Percentiles rank a stretch among this genome's conserved stretches.
Evolutionary conservation across 73 alveolate species (phyloP).

Genomic region (Blepharisma japonicum): DNA sequence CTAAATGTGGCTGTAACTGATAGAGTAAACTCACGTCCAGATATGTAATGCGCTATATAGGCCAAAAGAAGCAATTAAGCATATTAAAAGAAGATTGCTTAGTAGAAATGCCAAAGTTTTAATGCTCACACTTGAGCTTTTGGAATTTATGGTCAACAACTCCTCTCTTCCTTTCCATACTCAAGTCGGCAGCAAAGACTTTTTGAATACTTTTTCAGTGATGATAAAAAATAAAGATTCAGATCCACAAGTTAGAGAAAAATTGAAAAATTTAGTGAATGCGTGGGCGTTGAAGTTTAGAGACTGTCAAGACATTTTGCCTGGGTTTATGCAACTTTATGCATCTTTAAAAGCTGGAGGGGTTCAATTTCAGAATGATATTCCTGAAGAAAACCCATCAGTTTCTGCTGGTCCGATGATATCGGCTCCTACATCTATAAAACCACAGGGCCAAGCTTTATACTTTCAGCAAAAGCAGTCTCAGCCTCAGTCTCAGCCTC

Average conservation of each 20-base stretch:
- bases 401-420: slow-evolving; percentile 25
- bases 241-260: slow-evolving; percentile 52
- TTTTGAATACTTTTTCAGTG: slow-evolving; percentile 60
- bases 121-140: slow-evolving; percentile 55
- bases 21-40: slow-evolving; percentile 45
- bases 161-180: slow-evolving; percentile 56
- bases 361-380: background rate
- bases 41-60: slow-evolving; percentile 38
- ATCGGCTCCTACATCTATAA: slow-evolving; percentile 10
- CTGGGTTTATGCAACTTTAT: slow-evolving; percentile 72
- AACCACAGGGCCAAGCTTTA: slow-evolving; percentile 16
- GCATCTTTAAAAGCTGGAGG: slow-evolving; percentile 57
- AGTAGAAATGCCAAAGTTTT: slow-evolving; percentile 42
- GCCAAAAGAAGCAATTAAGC: slow-evolving; percentile 36
- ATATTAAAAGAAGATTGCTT: slow-evolving; percentile 19
- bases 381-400: background rate
- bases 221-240: slow-evolving; percentile 59
- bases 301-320: slow-evolving; percentile 67
- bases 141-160: slow-evolving; percentile 43
- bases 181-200: slow-evolving; percentile 63
- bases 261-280: slow-evolving; percentile 60
- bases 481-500: slow-evolving; percentile 11
- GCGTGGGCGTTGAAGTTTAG: slow-evolving; percentile 80
- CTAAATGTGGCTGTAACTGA: slow-evolving; percentile 35
- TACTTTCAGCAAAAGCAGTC: background rate